Evolutionary conservation across 2,329 filamentous ascomycete genomes (phyloP).

Genomic region (Cladophialophora exuberans): DNA sequence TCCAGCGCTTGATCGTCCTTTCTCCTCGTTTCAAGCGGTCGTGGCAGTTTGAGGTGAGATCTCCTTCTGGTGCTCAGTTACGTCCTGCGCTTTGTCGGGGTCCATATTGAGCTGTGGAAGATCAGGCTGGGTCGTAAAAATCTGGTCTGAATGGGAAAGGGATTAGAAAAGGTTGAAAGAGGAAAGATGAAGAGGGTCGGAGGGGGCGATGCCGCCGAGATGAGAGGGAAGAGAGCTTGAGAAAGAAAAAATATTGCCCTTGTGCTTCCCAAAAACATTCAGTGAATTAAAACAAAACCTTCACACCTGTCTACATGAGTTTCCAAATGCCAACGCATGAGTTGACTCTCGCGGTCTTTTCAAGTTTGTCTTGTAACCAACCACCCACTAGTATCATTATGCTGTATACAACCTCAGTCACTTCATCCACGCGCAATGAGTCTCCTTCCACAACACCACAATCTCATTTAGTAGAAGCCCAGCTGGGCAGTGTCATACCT

Average conservation of each 20-base stretch:
- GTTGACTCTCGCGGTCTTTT: background rate
- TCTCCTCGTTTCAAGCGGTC: no score
- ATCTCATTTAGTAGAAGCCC: constrained; percentile 11
- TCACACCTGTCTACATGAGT: background rate
- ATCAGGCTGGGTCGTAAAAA: background rate
- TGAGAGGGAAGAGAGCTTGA: background rate
- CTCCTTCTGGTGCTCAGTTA: background rate
- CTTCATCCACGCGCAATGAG: constrained; percentile 3
- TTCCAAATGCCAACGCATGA: constrained; percentile 1
- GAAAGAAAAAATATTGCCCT: background rate
- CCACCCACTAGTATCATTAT: constrained; percentile 3
- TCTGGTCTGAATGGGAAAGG: background rate
- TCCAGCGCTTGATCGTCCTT: no score
- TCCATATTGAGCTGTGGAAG: constrained; percentile 4
- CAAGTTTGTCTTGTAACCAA: constrained; percentile 2
- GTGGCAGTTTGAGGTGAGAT: constrained; percentile 2
- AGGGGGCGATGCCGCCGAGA: background rate
- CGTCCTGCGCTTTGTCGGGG: background rate
- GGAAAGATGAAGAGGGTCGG: constrained; percentile 2
- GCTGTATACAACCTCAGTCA: constrained; percentile 1
- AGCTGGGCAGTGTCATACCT: constrained; percentile 18
- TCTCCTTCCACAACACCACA: constrained; percentile 2
- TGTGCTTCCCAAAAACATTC: background rate
- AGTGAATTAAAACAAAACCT: background rate
- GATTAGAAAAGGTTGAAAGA: constrained; percentile 1